These are phyloP conservation scores for Pyrenophora graminea DNA, from an alignment of 2,329 filamentous ascomycete species.

Conservation along the genomic window DNA sequence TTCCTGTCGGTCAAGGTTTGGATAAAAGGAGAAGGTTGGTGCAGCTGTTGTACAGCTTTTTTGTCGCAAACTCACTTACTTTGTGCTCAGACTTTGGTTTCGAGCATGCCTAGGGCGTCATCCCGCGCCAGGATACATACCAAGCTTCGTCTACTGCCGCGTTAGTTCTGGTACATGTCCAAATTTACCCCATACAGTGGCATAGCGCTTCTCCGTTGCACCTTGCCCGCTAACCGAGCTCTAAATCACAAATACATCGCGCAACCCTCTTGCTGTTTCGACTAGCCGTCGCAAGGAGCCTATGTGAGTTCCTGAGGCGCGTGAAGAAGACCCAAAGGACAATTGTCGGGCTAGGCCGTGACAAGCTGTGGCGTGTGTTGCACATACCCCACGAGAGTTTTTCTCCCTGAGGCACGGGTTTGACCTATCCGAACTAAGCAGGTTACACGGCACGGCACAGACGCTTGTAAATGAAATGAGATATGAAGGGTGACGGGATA, in stretches of 20 bases:
- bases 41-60: background rate
- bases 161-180: conserved; percentile 16
- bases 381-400: conserved; percentile 4
- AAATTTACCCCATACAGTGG: conserved; percentile 27
- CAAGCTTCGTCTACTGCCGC: conserved; percentile 25
- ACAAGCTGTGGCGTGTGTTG: conserved; percentile 4
- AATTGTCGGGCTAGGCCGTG: too few relatives aligned
- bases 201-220: conserved; percentile 10
- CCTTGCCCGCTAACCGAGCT: conserved; percentile 3
- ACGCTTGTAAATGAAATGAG: conserved; percentile 2
- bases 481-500: conserved; percentile 2
- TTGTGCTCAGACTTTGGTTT: conserved; percentile 1
- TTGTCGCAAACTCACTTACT: background rate
- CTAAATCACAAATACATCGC: background rate
- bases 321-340: too few relatives aligned
- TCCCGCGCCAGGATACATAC: conserved; percentile 8
- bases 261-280: conserved; percentile 21
- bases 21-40: too few relatives aligned
- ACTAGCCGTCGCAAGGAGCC: conserved; percentile 10
- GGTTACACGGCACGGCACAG: conserved; percentile 8
- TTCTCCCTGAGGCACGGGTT: conserved; percentile 12
- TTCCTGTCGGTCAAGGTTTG: too few relatives aligned
- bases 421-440: background rate
- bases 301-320: conserved; percentile 9
- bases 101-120: background rate